Evolutionary conservation across 305 asterid species (phyloP).

Genomic region (Coffea humblotiana): DNA sequence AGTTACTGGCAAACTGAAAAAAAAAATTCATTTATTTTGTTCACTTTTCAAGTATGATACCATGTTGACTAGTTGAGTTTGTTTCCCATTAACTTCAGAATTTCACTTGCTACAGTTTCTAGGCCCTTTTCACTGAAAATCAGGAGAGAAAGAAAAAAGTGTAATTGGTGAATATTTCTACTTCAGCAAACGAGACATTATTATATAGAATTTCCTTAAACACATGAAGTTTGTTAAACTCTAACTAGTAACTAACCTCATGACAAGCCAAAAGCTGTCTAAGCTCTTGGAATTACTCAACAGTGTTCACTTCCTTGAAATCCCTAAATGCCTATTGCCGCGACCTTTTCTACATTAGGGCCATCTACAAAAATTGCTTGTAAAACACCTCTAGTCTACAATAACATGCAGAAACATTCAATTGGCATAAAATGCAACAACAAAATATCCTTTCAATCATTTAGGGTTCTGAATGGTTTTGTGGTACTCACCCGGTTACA

Average conservation of each 20-base stretch:
- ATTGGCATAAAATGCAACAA: background rate
- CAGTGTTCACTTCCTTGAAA: background rate
- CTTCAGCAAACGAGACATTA: background rate
- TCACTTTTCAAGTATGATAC: background rate
- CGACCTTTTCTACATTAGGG: background rate
- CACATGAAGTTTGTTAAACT: background rate
- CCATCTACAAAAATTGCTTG: constrained; percentile 3
- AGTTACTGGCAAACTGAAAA: background rate
- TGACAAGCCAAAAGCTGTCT: background rate
- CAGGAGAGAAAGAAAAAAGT: background rate
- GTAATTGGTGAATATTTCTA: background rate
- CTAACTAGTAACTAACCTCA: background rate
- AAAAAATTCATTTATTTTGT: background rate
- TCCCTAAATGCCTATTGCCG: background rate
- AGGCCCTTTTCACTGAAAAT: background rate
- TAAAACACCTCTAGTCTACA: background rate
- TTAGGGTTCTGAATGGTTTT: constrained; percentile 4
- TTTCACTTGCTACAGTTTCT: background rate
- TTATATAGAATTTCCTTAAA: background rate
- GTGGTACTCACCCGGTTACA: constrained; percentile 28
- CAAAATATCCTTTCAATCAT: constrained; percentile 4
- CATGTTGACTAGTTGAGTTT: background rate
- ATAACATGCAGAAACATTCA: background rate
- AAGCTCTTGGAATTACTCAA: background rate
- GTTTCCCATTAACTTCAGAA: background rate